These are phyloP conservation scores for Jasminum sambac DNA, from an alignment of 257 asterid species.

Conservation along the genomic window DNA sequence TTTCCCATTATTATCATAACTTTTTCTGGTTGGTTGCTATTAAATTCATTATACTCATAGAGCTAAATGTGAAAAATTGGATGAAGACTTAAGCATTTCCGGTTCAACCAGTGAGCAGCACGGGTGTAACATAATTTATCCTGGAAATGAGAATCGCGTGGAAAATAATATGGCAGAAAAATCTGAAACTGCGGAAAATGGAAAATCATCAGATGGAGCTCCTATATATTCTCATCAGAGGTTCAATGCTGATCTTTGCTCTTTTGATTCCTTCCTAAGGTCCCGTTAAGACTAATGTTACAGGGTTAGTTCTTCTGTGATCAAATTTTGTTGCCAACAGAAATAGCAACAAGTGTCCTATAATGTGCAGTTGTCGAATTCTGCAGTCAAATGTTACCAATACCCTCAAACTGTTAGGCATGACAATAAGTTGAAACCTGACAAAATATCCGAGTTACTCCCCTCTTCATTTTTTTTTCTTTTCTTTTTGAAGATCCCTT, in stretches of 20 bases:
- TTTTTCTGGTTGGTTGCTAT: neutral
- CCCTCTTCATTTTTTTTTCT: no score
- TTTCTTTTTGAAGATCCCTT: neutral
- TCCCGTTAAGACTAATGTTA: neutral
- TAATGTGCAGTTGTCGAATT: neutral
- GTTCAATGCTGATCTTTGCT: conserved; percentile 30
- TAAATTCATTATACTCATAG: conserved; percentile 34
- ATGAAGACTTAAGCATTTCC: conserved; percentile 39
- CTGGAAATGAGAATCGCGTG: conserved; percentile 40
- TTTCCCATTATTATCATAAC: conserved; percentile 2
- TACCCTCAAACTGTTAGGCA: neutral
- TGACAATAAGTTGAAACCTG: neutral
- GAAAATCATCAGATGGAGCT: conserved; percentile 49
- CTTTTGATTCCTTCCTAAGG: neutral
- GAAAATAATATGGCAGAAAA: conserved; percentile 50
- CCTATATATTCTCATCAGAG: conserved; percentile 40
- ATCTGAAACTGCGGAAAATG: conserved; percentile 42
- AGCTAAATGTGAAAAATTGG: conserved; percentile 44
- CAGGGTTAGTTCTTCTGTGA: neutral
- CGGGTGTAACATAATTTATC: conserved; percentile 26
- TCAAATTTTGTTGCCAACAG: neutral
- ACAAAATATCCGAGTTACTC: neutral
- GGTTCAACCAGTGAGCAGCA: conserved; percentile 38
- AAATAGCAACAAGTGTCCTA: neutral
- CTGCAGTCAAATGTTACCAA: neutral